Conservation (phyloP, 305 asterid species). For the Euphrasia arctica region DNA sequence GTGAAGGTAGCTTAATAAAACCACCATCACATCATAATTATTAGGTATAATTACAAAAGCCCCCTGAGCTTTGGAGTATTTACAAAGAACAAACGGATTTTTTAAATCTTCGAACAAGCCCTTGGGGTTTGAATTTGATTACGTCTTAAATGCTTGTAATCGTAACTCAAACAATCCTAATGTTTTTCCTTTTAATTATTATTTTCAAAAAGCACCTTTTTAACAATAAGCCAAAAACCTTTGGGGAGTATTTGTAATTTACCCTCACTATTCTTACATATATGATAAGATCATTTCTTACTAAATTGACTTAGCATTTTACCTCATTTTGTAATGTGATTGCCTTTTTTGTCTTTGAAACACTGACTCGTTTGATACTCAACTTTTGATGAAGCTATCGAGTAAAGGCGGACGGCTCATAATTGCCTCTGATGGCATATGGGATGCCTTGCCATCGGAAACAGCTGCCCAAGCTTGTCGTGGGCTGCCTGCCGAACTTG, state of each 20-base stretch:
- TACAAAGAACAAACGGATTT: background rate
- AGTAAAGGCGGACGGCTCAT: constrained; percentile 78
- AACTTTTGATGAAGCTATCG: constrained; percentile 44
- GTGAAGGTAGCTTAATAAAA: constrained; percentile 58
- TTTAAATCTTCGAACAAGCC: background rate
- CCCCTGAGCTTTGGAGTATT: background rate
- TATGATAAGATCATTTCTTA: background rate
- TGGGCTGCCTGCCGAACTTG: constrained; percentile 93
- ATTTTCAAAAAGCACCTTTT: background rate
- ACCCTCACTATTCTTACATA: background rate
- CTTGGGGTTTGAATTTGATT: background rate
- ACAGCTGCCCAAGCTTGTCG: constrained; percentile 71
- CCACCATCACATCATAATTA: background rate
- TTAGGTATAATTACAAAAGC: background rate
- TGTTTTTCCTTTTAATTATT: too few species aligned
- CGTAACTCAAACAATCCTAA: background rate
- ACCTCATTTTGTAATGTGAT: background rate
- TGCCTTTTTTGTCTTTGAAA: background rate
- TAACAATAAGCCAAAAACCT: background rate
- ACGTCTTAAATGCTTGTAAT: background rate
- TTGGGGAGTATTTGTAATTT: background rate
- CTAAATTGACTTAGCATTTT: background rate
- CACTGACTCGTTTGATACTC: constrained; percentile 17
- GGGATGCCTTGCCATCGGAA: constrained; percentile 88
- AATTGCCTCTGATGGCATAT: constrained; percentile 87